Evolutionary conservation across 352 stramenopile genomes (phyloP).

Genomic region (Globisporangium perplexum): DNA sequence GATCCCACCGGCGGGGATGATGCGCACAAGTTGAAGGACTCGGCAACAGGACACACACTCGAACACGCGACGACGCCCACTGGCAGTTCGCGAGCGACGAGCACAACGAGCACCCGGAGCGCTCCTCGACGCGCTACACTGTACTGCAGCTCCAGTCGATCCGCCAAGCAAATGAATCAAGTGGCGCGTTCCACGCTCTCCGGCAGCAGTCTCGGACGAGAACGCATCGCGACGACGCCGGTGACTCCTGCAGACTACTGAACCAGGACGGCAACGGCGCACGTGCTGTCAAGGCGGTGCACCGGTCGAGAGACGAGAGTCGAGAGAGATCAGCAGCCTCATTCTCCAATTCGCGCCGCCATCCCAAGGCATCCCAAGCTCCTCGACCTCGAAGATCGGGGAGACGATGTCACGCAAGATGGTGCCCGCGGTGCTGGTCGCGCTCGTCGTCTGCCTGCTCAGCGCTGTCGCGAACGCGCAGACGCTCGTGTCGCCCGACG

Average conservation of each 20-base stretch:
- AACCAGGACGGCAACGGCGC: too few relatives aligned
- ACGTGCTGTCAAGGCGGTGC: too few relatives aligned
- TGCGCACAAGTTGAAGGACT: conserved; percentile 3
- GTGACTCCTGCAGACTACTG: too few relatives aligned
- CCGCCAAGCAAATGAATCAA: too few relatives aligned
- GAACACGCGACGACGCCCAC: neutral
- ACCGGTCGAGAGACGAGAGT: too few relatives aligned
- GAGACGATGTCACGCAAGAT: conserved; percentile 2
- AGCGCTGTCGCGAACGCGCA: conserved; percentile 15
- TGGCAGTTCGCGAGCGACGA: too few relatives aligned
- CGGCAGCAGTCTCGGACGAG: too few relatives aligned
- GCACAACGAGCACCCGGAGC: too few relatives aligned
- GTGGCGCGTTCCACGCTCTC: too few relatives aligned
- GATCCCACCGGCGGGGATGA: neutral
- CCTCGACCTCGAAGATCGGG: neutral
- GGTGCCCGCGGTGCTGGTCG: neutral
- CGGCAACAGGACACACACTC: neutral
- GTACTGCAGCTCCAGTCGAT: too few relatives aligned
- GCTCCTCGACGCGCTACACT: too few relatives aligned
- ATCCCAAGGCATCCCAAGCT: neutral
- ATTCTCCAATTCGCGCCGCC: neutral
- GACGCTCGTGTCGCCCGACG: conserved; percentile 25
- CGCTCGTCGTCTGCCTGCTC: conserved; percentile 12
- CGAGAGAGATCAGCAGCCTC: neutral
- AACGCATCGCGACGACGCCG: too few relatives aligned